Conservation (phyloP, 2,329 filamentous ascomycete species). For the Epicoccum nigrum region DNA sequence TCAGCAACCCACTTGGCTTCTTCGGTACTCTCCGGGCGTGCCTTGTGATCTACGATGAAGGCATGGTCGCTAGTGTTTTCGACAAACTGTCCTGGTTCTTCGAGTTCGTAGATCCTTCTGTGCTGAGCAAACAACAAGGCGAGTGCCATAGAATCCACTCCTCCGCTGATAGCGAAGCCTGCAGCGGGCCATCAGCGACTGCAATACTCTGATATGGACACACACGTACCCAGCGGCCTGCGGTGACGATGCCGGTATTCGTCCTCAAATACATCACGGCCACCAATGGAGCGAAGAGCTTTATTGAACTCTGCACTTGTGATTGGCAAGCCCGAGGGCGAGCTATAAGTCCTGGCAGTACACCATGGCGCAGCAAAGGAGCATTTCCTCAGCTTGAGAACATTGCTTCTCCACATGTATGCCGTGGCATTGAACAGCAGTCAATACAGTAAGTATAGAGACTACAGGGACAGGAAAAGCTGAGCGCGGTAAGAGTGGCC, state of each 20-base stretch:
- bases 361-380: slow-evolving; percentile 27
- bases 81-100: too few relatives aligned
- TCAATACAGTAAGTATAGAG: background rate
- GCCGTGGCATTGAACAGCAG: slow-evolving; percentile 25
- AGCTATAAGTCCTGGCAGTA: slow-evolving; percentile 30
- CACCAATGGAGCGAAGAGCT: slow-evolving; percentile 14
- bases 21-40: slow-evolving; percentile 59
- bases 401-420: slow-evolving; percentile 47
- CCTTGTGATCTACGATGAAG: slow-evolving; percentile 67
- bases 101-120: too few relatives aligned
- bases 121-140: slow-evolving; percentile 69
- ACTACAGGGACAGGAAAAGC: background rate
- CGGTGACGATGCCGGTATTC: background rate
- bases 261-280: background rate
- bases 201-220: background rate
- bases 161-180: slow-evolving; percentile 83
- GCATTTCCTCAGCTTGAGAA: slow-evolving; percentile 38
- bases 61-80: slow-evolving; percentile 51
- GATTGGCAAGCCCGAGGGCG: slow-evolving; percentile 28
- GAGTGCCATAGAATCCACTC: slow-evolving; percentile 97
- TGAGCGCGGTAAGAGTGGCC: background rate
- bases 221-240: slow-evolving; percentile 23
- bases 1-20: slow-evolving; percentile 61
- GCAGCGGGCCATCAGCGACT: slow-evolving; percentile 5
- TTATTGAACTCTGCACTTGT: slow-evolving; percentile 34